phyloP scores from a whole-genome alignment of 1,139 yeast genomes.

The Zygosaccharomyces sapae region DNA sequence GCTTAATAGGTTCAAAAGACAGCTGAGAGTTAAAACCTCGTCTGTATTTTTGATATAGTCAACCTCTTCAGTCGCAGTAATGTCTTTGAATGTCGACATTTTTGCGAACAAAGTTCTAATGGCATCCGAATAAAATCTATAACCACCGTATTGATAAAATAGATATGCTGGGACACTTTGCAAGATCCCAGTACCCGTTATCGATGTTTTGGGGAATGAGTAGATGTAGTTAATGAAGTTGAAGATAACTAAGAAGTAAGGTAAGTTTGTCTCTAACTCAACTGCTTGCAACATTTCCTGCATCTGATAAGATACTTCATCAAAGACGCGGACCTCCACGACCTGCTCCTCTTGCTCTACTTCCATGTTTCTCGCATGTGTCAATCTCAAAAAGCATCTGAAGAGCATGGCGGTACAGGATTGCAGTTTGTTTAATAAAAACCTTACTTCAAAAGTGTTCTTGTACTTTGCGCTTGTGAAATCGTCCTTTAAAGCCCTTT shows the following conservation, averaged over 20 bases:
- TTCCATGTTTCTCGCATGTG: conserved; percentile 28
- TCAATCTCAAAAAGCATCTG: conserved; percentile 32
- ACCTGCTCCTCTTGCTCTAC: conserved; percentile 23
- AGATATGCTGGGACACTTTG: conserved; percentile 46
- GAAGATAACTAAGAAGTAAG: conserved; percentile 35
- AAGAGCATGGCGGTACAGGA: conserved; percentile 42
- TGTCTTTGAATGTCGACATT: conserved; percentile 29
- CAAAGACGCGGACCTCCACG: conserved; percentile 31
- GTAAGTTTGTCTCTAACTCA: conserved; percentile 19
- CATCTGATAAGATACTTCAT: conserved; percentile 24
- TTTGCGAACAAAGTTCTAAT: conserved; percentile 21
- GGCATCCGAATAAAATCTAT: conserved; percentile 27
- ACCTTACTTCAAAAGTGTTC: conserved; percentile 55
- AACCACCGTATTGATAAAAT: conserved; percentile 49
- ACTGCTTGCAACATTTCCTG: conserved; percentile 25
- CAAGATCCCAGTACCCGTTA: conserved; percentile 31
- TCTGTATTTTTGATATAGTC: conserved; percentile 40
- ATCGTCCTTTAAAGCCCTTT: conserved; percentile 38
- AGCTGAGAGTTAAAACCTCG: conserved; percentile 42
- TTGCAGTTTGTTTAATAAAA: conserved; percentile 48
- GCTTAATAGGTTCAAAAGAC: conserved; percentile 42
- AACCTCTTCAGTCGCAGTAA: conserved; percentile 38
- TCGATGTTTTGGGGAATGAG: conserved; percentile 31
- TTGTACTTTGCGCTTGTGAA: conserved; percentile 54
- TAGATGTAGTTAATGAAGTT: conserved; percentile 31